A percentile compares a stretch with the other conserved stretches of the same genome.
Evolutionary conservation across 306 rosid species (phyloP).

Genomic region (Benincasa hispida): DNA sequence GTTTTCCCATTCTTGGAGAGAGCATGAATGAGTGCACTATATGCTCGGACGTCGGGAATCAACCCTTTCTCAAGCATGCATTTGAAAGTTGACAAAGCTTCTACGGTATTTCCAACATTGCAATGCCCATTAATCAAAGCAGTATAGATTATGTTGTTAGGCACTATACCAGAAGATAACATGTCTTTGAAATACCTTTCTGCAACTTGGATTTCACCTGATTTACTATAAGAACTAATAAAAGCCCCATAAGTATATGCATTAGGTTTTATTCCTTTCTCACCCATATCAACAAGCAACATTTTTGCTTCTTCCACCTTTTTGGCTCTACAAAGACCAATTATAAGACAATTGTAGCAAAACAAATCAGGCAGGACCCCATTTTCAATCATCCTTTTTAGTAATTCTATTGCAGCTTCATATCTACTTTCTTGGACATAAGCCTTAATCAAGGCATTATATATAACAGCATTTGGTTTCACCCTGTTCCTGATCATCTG

Average conservation of each 20-base stretch:
- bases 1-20: slow-evolving; percentile 30
- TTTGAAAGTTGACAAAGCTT: slow-evolving; percentile 28
- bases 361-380: slow-evolving; percentile 25
- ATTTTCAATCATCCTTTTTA: slow-evolving; percentile 19
- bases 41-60: slow-evolving; percentile 22
- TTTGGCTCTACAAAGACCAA: slow-evolving; percentile 24
- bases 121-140: slow-evolving; percentile 29
- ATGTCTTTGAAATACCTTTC: slow-evolving; percentile 26
- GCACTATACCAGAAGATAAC: slow-evolving; percentile 20
- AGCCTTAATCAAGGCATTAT: slow-evolving; percentile 20
- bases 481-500: slow-evolving; percentile 18
- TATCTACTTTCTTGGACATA: slow-evolving; percentile 15
- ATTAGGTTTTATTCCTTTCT: slow-evolving; percentile 28
- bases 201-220: slow-evolving; percentile 25
- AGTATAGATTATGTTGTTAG: slow-evolving; percentile 20
- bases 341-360: slow-evolving; percentile 32
- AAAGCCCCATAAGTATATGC: slow-evolving; percentile 36
- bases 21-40: slow-evolving; percentile 25
- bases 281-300: slow-evolving; percentile 25
- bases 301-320: slow-evolving; percentile 19
- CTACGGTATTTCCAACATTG: slow-evolving; percentile 18
- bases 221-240: slow-evolving; percentile 19
- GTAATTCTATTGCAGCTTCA: slow-evolving; percentile 20
- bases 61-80: slow-evolving; percentile 20
- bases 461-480: slow-evolving; percentile 23